These are phyloP conservation scores for Dendrocalamus latiflorus DNA, from an alignment of 202 grass and related monocot genomes.

Conservation along the genomic window DNA sequence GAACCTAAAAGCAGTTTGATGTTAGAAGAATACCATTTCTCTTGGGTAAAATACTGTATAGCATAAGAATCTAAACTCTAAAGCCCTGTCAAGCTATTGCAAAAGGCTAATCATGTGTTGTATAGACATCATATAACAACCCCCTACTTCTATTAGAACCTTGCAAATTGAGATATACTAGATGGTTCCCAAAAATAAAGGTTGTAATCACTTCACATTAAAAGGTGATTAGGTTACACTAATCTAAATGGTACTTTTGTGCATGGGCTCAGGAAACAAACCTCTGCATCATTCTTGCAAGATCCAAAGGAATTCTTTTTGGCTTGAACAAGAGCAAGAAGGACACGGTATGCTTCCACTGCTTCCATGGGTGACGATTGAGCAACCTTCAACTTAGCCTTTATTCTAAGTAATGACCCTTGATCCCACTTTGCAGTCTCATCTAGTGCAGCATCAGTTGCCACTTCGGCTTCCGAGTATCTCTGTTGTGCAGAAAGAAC, in stretches of 20 bases:
- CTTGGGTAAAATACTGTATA: neutral
- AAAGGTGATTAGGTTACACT: neutral
- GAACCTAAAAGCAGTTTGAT: neutral
- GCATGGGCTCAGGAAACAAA: conserved; percentile 19
- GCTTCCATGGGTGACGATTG: no score
- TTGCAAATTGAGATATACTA: neutral
- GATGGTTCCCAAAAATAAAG: neutral
- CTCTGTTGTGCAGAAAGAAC: no score
- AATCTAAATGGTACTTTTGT: neutral
- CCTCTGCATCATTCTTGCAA: conserved; percentile 43
- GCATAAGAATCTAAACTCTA: neutral
- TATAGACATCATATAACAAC: neutral
- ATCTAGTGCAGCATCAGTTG: no score
- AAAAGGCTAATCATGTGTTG: no score
- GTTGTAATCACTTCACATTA: neutral
- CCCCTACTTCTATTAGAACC: neutral
- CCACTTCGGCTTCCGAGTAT: no score
- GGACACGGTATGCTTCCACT: no score
- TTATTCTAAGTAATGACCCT: no score
- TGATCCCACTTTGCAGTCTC: no score
- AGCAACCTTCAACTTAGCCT: no score
- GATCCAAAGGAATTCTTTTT: conserved; percentile 56
- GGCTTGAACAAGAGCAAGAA: conserved; percentile 85
- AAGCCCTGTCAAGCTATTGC: neutral
- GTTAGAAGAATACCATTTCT: neutral